A percentile compares a stretch with the other conserved stretches of the same genome.
Evolutionary conservation across 768 basidiomycete genomes (phyloP).

Genomic region (Termitomyces sp.): DNA sequence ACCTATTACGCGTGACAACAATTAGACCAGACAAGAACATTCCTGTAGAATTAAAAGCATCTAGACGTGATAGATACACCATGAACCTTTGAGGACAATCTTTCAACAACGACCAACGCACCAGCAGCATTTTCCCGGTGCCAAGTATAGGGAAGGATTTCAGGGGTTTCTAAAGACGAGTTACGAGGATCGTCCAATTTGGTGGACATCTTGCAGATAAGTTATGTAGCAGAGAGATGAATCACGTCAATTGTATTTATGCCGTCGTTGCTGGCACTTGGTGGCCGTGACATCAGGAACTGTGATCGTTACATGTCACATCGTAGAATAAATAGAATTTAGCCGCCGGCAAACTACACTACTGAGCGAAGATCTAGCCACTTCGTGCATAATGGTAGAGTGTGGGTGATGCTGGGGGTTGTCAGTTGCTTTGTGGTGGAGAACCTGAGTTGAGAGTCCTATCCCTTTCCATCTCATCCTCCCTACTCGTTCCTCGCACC

Average conservation of each 20-base stretch:
- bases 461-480: no score
- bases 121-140: conserved; percentile 32
- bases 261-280: neutral
- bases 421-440: no score
- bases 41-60: conserved; percentile 44
- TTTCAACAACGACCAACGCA: conserved; percentile 24
- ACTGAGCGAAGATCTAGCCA: no score
- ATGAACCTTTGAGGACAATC: conserved; percentile 11
- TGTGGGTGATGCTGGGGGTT: no score
- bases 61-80: conserved; percentile 20
- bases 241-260: neutral
- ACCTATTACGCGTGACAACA: conserved; percentile 47
- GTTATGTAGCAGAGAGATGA: neutral
- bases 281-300: neutral
- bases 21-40: conserved; percentile 68
- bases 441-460: no score
- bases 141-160: conserved; percentile 65
- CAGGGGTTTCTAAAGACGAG: conserved; percentile 48
- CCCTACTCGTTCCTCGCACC: no score
- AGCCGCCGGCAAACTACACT: no score
- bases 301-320: no score
- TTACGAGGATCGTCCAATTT: conserved; percentile 64
- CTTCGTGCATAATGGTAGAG: no score
- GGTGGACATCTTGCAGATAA: conserved; percentile 18
- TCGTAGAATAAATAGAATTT: no score